Evolutionary conservation across 2,329 filamentous ascomycete species (phyloP), one percentile per base, ranked within the genome.

Genomic region (Fusarium sp.): DNA sequence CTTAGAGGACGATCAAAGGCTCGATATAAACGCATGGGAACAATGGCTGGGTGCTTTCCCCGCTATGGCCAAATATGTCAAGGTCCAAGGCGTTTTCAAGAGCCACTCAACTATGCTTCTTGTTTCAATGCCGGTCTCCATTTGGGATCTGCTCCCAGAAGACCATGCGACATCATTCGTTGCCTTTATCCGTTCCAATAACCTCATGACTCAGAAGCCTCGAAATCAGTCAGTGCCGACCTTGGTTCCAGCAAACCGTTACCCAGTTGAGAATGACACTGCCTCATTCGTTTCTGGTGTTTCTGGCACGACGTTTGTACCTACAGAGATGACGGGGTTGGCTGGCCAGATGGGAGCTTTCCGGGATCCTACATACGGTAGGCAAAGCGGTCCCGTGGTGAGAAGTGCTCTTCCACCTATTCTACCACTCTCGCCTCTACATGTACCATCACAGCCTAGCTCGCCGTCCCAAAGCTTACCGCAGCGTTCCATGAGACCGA

Each of bases 21-120:
- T 88, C 2, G 86, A 88, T 45, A 76, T 89, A n/a, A 82, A 84
- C 56, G 84, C 85, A 6, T 88, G 86, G 85, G 82, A 88, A 70
- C 80, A 83, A 54, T 88, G 86, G 86, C 79, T 88, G 5, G 76
- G 79, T 27, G 81, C 79, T 18, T 87, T 88, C 62, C 86, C 87
- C 1, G 83, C 85, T 4, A 77, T 88, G 55, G 86, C 86, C 40
- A 88, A 85, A 67, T 85, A 87, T 64, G 85, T 87, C 74, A 87
- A 87, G 69, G 82, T 89, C 8, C 86, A 89, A 69, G 86, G 85
- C 11, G 81, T 88, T 2, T 89, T 88, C 75, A 87, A 87, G 70
- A 88, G 86, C 48, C 85, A 88, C 68, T 88, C 87, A 1, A 88
- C 84, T 0, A 75, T 88, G 40, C 79, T 89, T 8, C 75, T 88